Evolutionary conservation across 306 rosid species (phyloP).

Genomic region (Begonia loranthoides): DNA sequence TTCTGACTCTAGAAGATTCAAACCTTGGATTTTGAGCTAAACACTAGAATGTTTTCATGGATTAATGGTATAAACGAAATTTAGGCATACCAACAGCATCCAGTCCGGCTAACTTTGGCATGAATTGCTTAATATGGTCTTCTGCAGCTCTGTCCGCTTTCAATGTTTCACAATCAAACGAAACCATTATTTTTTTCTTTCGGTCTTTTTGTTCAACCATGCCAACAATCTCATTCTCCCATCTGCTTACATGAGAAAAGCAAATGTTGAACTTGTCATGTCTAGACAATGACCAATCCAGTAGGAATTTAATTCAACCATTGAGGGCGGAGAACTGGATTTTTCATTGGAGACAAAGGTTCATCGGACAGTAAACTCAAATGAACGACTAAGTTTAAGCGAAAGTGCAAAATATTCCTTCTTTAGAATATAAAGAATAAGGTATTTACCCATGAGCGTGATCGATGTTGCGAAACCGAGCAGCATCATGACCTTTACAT

Average conservation of each 20-base stretch:
- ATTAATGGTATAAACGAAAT: background rate
- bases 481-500: conserved; percentile 93
- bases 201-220: conserved; percentile 60
- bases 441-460: conserved; percentile 79
- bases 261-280: too few species aligned
- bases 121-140: conserved; percentile 71
- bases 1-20: background rate
- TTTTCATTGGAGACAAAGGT: background rate
- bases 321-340: too few species aligned
- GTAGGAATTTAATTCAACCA: too few species aligned
- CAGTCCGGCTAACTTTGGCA: conserved; percentile 80
- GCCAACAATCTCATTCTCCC: conserved; percentile 13
- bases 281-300: too few species aligned
- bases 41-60: too few species aligned
- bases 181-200: conserved; percentile 38
- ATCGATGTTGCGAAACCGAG: conserved; percentile 52
- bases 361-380: conserved; percentile 6
- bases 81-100: conserved; percentile 66
- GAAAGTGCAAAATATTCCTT: background rate
- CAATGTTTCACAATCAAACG: conserved; percentile 64
- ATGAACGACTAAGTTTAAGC: background rate
- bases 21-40: background rate
- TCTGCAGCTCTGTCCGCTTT: conserved; percentile 84
- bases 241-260: too few species aligned
- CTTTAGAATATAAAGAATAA: background rate